A percentile compares a stretch with the other conserved stretches of the same genome.
These are phyloP conservation scores for Penicillium hordei DNA, from an alignment of 2,329 filamentous ascomycete genomes.

Conservation along the genomic window DNA sequence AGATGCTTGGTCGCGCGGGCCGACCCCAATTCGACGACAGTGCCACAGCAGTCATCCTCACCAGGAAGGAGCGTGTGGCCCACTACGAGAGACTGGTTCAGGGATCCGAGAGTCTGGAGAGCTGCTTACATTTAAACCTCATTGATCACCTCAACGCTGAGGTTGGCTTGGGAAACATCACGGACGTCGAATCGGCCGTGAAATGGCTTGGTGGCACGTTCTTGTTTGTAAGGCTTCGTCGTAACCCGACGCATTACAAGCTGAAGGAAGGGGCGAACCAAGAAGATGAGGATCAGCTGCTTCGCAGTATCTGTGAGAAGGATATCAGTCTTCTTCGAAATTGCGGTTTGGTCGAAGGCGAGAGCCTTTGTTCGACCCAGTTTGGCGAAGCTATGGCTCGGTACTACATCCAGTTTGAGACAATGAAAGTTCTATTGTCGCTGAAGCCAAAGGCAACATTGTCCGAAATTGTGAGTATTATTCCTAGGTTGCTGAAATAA, in stretches of 20 bases:
- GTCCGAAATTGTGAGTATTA: constrained; percentile 64
- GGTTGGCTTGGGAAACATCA: constrained; percentile 72
- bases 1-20: constrained; percentile 84
- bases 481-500: too few species aligned
- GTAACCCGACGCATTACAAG: constrained; percentile 70
- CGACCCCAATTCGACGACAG: constrained; percentile 78
- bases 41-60: constrained; percentile 78
- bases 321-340: constrained; percentile 66
- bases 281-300: constrained; percentile 59
- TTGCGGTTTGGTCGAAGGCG: constrained; percentile 55
- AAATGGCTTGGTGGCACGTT: constrained; percentile 77
- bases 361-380: constrained; percentile 62
- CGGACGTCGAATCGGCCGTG: constrained; percentile 63
- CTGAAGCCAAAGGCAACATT: constrained; percentile 62
- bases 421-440: constrained; percentile 69
- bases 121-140: constrained; percentile 73
- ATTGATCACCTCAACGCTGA: constrained; percentile 85
- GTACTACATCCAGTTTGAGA: constrained; percentile 77
- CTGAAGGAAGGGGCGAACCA: constrained; percentile 55
- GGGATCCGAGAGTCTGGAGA: constrained; percentile 72
- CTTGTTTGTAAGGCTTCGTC: constrained; percentile 69
- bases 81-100: constrained; percentile 73
- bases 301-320: constrained; percentile 69
- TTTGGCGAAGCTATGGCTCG: constrained; percentile 79
- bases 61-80: constrained; percentile 61